Evolutionary conservation across 164 flowering plant species (phyloP), one percentile per base, ranked within the genome.

Genomic region (Macadamia integrifolia): DNA sequence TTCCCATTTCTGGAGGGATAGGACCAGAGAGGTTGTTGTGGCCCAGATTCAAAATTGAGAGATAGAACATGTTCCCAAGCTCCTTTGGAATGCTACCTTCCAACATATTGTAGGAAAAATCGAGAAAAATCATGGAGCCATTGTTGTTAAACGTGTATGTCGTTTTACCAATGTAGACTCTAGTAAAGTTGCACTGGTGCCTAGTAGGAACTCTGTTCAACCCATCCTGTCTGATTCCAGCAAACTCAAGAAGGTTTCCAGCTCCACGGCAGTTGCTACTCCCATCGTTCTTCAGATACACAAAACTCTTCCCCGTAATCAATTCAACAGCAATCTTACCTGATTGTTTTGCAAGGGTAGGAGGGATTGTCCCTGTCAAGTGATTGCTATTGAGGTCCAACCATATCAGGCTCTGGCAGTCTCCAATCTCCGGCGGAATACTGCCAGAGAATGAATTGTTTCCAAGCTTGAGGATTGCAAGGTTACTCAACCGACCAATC

Each of bases 91-190:
- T 89, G 23, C 68, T 68, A 9, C 97, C 96, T 18, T 83, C 77
- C 66, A 95, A 71, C 69, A 50, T 68, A 75, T 95, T 95, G 69
- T 85, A 80, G 0, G 98, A 92, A 42, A 95, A 69, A 69, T 95
- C 98, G 6, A 95, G 89, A 68, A 95, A 92, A 29, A 95, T 86
- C 85, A 95, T 88, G 0, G 97, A 89, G 1, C 99, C 99, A 66
- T 95, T 90, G 71, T 87, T 75, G 72, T 82, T 80, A 58, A 92
- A 95, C 8, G 88, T 89, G 15, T 92, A 88, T 58, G 80, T 77
- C 7, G 85, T 83, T 13, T 62, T 79, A 44, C 97, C 97, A 31
- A 58, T 55, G 64, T 90, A 95, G 12, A 87, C 78, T 64, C 90
- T 74, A 15, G 91, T 84, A 75, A 86, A 86, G 66, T 88, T 87